Conservation (phyloP, 1,139 yeast species). For the Kazachstania sp. region DNA sequence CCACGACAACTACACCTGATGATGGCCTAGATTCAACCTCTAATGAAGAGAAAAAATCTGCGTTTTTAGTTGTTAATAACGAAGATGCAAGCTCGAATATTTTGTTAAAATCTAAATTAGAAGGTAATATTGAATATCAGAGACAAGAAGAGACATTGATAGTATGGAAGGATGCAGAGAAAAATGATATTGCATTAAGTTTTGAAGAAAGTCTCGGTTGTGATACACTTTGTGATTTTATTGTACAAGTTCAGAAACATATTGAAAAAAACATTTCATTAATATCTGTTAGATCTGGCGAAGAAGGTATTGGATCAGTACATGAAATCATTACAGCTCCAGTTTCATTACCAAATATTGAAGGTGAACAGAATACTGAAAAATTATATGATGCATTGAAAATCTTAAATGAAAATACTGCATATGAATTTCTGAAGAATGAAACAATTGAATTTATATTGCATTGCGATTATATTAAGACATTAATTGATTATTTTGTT, state of each 20-base stretch:
- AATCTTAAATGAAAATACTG: conserved; percentile 47
- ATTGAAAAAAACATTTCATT: conserved; percentile 63
- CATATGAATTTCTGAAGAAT: conserved; percentile 48
- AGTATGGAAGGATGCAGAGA: conserved; percentile 82
- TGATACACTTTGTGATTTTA: conserved; percentile 70
- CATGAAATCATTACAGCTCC: conserved; percentile 75
- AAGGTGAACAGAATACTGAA: conserved; percentile 39
- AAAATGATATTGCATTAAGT: conserved; percentile 78
- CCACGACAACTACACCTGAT: background rate
- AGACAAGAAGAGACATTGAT: conserved; percentile 90
- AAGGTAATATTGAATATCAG: conserved; percentile 76
- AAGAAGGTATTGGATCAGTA: conserved; percentile 38
- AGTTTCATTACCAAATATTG: conserved; percentile 50
- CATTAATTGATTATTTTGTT: conserved; percentile 46
- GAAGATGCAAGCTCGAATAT: conserved; percentile 56
- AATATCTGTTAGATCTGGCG: conserved; percentile 57
- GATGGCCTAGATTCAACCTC: conserved; percentile 5
- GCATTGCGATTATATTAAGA: conserved; percentile 43
- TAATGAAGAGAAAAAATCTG: conserved; percentile 11
- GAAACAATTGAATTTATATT: conserved; percentile 45
- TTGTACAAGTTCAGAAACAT: conserved; percentile 57
- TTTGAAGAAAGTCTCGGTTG: conserved; percentile 94
- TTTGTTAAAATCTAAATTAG: conserved; percentile 55
- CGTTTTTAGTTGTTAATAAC: conserved; percentile 64
- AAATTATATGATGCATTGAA: conserved; percentile 46